Percentiles rank a stretch among this genome's conserved stretches.
phyloP scores from a whole-genome alignment of 345 rosid genomes.

The Salix udensis region DNA sequence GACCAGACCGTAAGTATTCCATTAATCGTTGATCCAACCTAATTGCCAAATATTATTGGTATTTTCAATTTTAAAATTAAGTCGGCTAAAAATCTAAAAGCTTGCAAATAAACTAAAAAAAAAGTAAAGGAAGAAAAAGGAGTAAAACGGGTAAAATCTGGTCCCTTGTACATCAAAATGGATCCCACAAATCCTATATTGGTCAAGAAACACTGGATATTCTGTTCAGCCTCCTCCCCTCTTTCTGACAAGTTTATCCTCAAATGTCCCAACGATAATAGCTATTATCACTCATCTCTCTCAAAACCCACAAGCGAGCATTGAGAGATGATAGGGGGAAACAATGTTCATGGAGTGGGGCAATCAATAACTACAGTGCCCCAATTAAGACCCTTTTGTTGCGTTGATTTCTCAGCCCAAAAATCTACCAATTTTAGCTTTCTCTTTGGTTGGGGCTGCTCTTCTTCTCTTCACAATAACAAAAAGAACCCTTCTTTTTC shows the following conservation, averaged over 20 bases:
- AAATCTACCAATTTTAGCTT: constrained; percentile 30
- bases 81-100: not conserved
- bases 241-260: not conserved
- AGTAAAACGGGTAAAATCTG: not conserved
- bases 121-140: not conserved
- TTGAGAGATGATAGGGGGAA: constrained; percentile 34
- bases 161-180: not conserved
- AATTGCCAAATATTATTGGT: not conserved
- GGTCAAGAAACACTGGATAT: not conserved
- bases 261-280: not conserved
- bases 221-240: not conserved
- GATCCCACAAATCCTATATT: not conserved
- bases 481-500: constrained; percentile 11
- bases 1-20: no score
- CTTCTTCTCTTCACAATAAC: not conserved
- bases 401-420: constrained; percentile 30
- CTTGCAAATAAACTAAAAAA: not conserved
- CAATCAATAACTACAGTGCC: constrained; percentile 34
- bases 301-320: not conserved
- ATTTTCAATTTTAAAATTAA: not conserved
- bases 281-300: not conserved
- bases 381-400: constrained; percentile 32
- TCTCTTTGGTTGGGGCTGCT: constrained; percentile 30
- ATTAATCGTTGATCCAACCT: no score
- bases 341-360: constrained; percentile 37